Evolutionary conservation across 2,329 filamentous ascomycete genomes (phyloP).

Genomic region (Aspergillus carbonarius): DNA sequence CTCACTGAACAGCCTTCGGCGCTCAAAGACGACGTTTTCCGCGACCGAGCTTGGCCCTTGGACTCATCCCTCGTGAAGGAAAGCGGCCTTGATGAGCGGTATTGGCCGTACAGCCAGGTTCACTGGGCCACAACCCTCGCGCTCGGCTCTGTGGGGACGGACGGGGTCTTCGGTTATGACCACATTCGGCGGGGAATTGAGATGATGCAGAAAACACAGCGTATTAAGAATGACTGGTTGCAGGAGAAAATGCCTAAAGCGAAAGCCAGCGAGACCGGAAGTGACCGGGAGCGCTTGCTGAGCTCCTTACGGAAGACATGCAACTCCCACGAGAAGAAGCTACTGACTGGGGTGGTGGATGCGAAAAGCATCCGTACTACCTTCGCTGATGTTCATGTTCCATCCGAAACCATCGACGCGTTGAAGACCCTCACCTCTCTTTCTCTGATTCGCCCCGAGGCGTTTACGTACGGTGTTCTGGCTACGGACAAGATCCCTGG

Average conservation of each 20-base stretch:
- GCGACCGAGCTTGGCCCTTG: conserved; percentile 31
- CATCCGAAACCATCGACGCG: conserved; percentile 78
- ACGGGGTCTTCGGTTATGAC: conserved; percentile 41
- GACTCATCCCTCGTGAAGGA: conserved; percentile 29
- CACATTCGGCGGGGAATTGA: conserved; percentile 38
- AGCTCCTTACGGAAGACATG: conserved; percentile 56
- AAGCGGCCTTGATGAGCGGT: conserved; percentile 50
- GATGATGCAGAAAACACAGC: conserved; percentile 44
- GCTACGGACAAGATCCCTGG: conserved; percentile 89
- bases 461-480: conserved; percentile 93
- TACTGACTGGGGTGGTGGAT: conserved; percentile 79
- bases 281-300: conserved; percentile 44
- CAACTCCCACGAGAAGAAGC: conserved; percentile 77
- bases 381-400: conserved; percentile 82
- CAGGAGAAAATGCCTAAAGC: conserved; percentile 34
- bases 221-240: conserved; percentile 39
- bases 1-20: conserved; percentile 32
- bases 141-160: conserved; percentile 49
- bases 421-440: conserved; percentile 86
- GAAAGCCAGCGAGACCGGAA: conserved; percentile 31
- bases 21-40: conserved; percentile 35
- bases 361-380: conserved; percentile 79
- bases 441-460: conserved; percentile 82
- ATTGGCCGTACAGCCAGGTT: conserved; percentile 61
- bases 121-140: conserved; percentile 59